These are phyloP conservation scores for Juglanconis sp. DNA, from an alignment of 2,329 filamentous ascomycete genomes.

Conservation along the genomic window DNA sequence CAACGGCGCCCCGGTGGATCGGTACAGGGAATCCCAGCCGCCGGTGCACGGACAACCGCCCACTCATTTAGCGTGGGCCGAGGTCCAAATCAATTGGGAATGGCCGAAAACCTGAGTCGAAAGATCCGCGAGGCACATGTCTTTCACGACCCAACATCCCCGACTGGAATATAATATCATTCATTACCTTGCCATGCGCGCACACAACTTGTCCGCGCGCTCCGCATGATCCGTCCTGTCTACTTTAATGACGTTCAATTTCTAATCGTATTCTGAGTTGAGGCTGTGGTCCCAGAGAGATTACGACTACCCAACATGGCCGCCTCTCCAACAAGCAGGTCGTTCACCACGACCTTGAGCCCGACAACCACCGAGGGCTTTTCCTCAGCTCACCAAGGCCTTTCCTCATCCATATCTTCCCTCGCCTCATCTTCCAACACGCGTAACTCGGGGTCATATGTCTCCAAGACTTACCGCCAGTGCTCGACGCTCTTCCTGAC, in stretches of 20 bases:
- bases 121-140: background rate
- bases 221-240: background rate
- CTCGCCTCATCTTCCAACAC: slow-evolving; percentile 59
- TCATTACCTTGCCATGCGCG: slow-evolving; percentile 6
- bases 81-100: slow-evolving; percentile 1
- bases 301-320: slow-evolving; percentile 4
- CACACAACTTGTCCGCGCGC: background rate
- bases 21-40: background rate
- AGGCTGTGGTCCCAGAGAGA: background rate
- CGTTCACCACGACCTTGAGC: slow-evolving; percentile 42
- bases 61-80: slow-evolving; percentile 3
- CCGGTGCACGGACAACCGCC: background rate
- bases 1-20: background rate
- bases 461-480: slow-evolving; percentile 91
- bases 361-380: slow-evolving; percentile 43
- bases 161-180: background rate
- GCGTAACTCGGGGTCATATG: slow-evolving; percentile 64
- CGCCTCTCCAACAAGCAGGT: slow-evolving; percentile 29
- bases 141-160: background rate
- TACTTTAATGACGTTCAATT: slow-evolving; percentile 2
- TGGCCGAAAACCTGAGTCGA: background rate
- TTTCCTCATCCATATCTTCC: slow-evolving; percentile 68
- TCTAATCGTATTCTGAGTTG: slow-evolving; percentile 3
- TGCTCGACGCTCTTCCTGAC: slow-evolving; percentile 93
- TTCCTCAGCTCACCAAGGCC: slow-evolving; percentile 45